phyloP scores from a whole-genome alignment of 176 grass and related monocot genomes.

The Triticum timopheevii region DNA sequence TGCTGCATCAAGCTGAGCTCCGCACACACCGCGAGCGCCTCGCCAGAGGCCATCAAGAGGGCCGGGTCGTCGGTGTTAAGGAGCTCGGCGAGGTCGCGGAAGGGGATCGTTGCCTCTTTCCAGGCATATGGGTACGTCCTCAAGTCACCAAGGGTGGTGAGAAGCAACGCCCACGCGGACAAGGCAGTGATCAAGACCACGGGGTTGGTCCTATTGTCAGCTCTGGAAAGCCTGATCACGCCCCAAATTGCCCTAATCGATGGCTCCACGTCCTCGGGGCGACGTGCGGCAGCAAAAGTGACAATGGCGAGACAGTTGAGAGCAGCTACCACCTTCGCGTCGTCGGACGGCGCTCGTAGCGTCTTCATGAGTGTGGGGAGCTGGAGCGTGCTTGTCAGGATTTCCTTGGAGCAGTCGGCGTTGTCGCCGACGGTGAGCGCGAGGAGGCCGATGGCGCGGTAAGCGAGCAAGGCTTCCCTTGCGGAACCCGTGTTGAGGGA shows the following conservation, averaged over 20 bases:
- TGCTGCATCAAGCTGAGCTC: slow-evolving; percentile 11
- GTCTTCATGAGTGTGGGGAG: background rate
- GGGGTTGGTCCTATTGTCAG: background rate
- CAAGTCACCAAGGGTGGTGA: background rate
- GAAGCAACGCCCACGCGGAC: slow-evolving; percentile 14
- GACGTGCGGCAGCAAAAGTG: slow-evolving; percentile 19
- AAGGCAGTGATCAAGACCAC: background rate
- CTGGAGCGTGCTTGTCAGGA: slow-evolving; percentile 6
- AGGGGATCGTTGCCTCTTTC: background rate
- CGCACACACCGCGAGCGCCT: slow-evolving; percentile 26
- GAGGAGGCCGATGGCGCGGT: slow-evolving; percentile 29
- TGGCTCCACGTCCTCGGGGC: background rate
- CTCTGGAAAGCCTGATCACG: background rate
- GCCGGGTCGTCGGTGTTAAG: slow-evolving; percentile 2
- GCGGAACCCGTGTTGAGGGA: background rate
- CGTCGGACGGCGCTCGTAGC: background rate
- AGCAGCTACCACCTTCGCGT: background rate
- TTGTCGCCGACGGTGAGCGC: background rate
- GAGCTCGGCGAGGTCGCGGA: background rate
- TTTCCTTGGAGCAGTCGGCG: background rate
- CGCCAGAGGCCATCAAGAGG: slow-evolving; percentile 14
- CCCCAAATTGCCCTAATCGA: background rate
- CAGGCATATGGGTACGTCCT: background rate
- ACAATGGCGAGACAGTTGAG: slow-evolving; percentile 24
- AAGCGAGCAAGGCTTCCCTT: slow-evolving; percentile 21